Evolutionary conservation across 2,329 filamentous ascomycete genomes (phyloP), one percentile per base, ranked within the genome.

Genomic region (Pestalotiopsis sp.): DNA sequence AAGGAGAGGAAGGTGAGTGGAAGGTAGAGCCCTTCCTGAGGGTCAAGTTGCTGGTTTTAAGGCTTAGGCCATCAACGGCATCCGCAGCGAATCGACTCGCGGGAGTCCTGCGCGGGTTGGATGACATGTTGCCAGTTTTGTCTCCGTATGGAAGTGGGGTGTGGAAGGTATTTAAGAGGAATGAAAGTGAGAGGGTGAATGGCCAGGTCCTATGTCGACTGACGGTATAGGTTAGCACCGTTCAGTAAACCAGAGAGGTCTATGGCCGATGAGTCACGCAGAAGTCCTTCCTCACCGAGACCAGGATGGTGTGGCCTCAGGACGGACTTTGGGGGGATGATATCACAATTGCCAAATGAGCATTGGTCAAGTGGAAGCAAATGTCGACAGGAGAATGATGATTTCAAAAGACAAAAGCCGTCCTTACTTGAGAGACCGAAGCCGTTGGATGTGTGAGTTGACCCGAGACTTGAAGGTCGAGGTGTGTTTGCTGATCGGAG

Each of bases 1-100:
- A 77, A 70, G 83, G 79, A 75, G 79, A 80, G 64, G 78, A 77
- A 69, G 85, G 85, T 78, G 87, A 87, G 75, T 89, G 86, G 74
- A 89, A 90, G 74, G 92, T 93, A 67, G 91, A 89, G 76, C 90
- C 90, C 83, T 93, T 94, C 78, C 85, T 87, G 80, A 94, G 86
- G 79, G 84, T 82, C 79, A 87, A 82, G 80, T 84, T 87, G 59
- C 27, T 62, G 75, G 84, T 86, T 79, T 87, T 86, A 81, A 86
- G 79, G 71, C 78, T 80, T 74, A 86, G 76, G 74, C 76, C 81
- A 78, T 80, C 76, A 76, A 76, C 76, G 74, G 78, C 77, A 77
- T 79, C 80, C 71, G 81, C 77, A 70, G 80, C 80, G 71, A 80
- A 74, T 72, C 79, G 79, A 81, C 80, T 81, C 77, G 81, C 80